Evolutionary conservation across 345 rosid species (phyloP).

Genomic region (Euphorbia peplus): DNA sequence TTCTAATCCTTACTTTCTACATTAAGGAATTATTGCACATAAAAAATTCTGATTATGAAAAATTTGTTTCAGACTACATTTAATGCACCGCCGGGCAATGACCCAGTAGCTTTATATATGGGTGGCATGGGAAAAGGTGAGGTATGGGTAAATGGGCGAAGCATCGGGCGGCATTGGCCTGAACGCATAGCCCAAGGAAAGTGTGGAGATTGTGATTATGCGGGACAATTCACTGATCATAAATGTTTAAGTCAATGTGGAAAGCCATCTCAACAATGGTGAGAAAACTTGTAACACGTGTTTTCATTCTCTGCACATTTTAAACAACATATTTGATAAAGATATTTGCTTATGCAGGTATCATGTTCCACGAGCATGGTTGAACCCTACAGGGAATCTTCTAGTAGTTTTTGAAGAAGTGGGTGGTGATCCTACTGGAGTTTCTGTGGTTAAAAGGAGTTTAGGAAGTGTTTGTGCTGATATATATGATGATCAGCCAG

Average conservation of each 20-base stretch:
- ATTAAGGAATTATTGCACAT: background rate
- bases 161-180: constrained; percentile 68
- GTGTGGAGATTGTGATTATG: constrained; percentile 21
- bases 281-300: background rate
- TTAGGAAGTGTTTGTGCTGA: constrained; percentile 32
- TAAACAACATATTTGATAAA: background rate
- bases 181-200: constrained; percentile 20
- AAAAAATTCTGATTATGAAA: background rate
- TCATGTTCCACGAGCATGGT: constrained; percentile 48
- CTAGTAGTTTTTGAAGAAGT: constrained; percentile 41
- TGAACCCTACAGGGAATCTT: constrained; percentile 30
- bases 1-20: background rate
- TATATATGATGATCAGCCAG: constrained; percentile 23
- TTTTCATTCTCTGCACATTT: background rate
- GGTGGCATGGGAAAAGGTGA: constrained; percentile 42
- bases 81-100: constrained; percentile 53
- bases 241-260: constrained; percentile 22
- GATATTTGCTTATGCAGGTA: constrained; percentile 29
- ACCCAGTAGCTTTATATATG: constrained; percentile 89
- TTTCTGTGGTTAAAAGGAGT: constrained; percentile 30
- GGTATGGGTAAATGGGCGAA: constrained; percentile 78
- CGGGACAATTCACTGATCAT: constrained; percentile 19
- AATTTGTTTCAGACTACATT: constrained; percentile 52
- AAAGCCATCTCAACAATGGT: constrained; percentile 24
- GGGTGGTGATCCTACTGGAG: constrained; percentile 38